Conservation (phyloP, 768 basidiomycete genomes). For the Suillus hirtellus region DNA sequence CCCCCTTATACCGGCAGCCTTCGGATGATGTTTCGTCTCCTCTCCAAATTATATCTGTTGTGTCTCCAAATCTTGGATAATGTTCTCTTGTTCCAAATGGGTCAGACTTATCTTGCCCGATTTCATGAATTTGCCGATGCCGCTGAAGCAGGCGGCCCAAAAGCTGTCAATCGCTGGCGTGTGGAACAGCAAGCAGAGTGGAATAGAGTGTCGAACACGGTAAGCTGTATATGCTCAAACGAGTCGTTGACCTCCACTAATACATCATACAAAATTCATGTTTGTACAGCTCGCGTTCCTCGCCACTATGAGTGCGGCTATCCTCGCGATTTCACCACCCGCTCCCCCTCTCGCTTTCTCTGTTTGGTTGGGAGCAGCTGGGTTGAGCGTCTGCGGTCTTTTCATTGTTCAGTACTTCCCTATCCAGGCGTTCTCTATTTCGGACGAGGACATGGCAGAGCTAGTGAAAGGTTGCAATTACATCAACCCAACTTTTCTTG, state of each 20-base stretch:
- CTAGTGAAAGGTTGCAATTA: background rate
- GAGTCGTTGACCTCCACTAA: background rate
- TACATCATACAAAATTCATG: background rate
- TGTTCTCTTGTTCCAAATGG: background rate
- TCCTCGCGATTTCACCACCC: slow-evolving; percentile 3
- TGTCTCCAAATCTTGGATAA: slow-evolving; percentile 2
- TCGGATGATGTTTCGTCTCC: background rate
- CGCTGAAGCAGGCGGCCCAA: background rate
- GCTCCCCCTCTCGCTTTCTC: slow-evolving; percentile 5
- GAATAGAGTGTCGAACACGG: slow-evolving; percentile 1
- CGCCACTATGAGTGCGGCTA: background rate
- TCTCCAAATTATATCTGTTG: background rate
- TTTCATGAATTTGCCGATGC: background rate
- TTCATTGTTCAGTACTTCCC: background rate
- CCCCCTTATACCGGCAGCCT: background rate
- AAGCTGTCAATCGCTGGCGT: background rate
- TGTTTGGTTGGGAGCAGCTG: background rate
- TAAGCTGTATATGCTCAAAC: background rate
- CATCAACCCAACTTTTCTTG: background rate
- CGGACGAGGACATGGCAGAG: background rate
- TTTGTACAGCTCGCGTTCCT: slow-evolving; percentile 1
- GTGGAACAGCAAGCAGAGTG: background rate
- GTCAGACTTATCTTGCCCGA: background rate
- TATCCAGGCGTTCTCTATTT: slow-evolving; percentile 2
- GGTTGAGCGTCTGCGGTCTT: slow-evolving; percentile 1